Base-by-base conservation (phyloP, 495 filamentous ascomycete species). In the Neurospora discreta region DNA sequence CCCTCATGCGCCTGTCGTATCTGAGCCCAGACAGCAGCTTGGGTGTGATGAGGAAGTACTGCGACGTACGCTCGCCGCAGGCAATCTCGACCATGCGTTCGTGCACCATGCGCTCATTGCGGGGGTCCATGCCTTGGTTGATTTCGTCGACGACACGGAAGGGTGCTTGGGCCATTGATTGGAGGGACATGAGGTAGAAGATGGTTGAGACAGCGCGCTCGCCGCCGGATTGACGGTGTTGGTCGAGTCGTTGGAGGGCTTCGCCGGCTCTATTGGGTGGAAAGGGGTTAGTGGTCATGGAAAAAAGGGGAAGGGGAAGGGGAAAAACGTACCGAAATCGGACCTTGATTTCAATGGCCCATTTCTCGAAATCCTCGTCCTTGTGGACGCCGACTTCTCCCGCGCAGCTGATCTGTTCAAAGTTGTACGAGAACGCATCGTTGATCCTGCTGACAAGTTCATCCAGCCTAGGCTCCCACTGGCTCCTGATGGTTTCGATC, bases 71-170 rank as follows among this genome's bases (percentile, higher is more conserved):
- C 78, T 91, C 88, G 74, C 86, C 84, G 75, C 94, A 97, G 58
- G 94, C 94, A 78, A 97, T 95, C 77, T 94, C 93, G 2, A 98
- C 94, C 90, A 99, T 93, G 69, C 96, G 90, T 76, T 93, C 92
- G 81, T 99, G 95, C 15, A 98, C 96, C 87, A 98, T 94, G 58
- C 95, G 89, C 83, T 99, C 95, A 81, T 99, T 99, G 60, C 96
- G 89, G 30, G 96, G 95, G 81, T 99, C 95, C 95, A 99, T 99
- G 73, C 95, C 95, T 83, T 99, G 95, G 77, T 99, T 99, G 83
- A 99, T 99, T 82, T 99, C 95, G 82, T 99, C 95, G 70, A 99
- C 95, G 46, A 98, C 95, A 70, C 95, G 94, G 90, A 99, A 99
- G n/a, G 95, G 95, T 3, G 93, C 92, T 74, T 93, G 92, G 4